Evolutionary conservation across 192 early-diverging fungal species (phyloP).

Genomic region (Spizellomyces sp.): DNA sequence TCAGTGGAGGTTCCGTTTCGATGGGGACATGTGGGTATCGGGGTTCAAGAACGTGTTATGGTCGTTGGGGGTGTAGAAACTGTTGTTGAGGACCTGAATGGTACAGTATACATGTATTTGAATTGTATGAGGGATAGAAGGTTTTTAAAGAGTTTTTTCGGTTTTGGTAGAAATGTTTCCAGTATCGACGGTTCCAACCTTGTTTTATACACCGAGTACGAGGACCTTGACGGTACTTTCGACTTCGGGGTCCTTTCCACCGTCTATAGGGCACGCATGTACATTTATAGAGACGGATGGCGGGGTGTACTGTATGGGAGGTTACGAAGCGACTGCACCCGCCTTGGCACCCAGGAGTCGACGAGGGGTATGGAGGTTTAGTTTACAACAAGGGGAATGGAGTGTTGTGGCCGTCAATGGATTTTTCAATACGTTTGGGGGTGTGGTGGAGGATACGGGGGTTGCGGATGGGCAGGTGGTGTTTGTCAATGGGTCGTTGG

Average conservation of each 20-base stretch:
- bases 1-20: neutral
- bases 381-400: constrained; percentile 1
- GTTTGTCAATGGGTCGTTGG: neutral
- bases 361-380: neutral
- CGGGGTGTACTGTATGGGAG: constrained; percentile 8
- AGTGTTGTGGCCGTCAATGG: neutral
- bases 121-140: neutral
- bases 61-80: constrained; percentile 1
- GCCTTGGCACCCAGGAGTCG: constrained; percentile 2
- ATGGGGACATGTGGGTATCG: neutral
- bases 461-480: constrained; percentile 4
- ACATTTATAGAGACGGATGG: constrained; percentile 3
- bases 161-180: neutral
- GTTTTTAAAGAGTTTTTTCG: neutral
- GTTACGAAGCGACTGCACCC: neutral
- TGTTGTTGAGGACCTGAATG: neutral
- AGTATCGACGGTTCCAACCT: neutral
- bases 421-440: neutral
- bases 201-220: neutral
- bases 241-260: constrained; percentile 3
- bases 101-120: neutral
- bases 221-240: neutral
- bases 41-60: neutral
- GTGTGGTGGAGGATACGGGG: neutral
- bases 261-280: constrained; percentile 12